Evolutionary conservation across 306 rosid species (phyloP), one percentile per base, ranked within the genome.

Genomic region (Arachis stenosperma): DNA sequence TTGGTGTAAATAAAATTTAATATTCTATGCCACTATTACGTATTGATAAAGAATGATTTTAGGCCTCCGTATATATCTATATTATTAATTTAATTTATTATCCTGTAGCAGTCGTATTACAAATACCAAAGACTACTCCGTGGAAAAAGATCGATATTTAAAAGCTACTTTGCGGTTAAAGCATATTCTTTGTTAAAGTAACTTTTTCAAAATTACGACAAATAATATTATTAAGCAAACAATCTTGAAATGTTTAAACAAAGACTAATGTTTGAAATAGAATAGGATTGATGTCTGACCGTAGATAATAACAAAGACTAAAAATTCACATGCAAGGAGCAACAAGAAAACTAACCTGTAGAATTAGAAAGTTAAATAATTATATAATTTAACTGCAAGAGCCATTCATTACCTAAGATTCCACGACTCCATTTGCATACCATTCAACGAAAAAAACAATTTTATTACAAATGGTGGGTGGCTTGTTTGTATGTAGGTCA

Each of bases 361-460:
- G 17, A 17, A 17, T 17, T 17, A 17, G 3, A 12, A 8, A 22
- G 48, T 54, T 40, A 27, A 27, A 15, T 12, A 37, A 52, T 1
- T 61, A 67, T 54, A 56, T 9, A 44, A 11, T 3, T 39, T 12
- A 40, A 51, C 29, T 13, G 5, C 79, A 53, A 53, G 67, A 22
- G 54, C 51, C 75, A 42, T 42, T 53, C 15, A 61, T 67, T 17
- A 73, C 63, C 72, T 68, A 68, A 67, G 71, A 79, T 67, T 74
- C 79, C 75, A 73, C 52, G 71, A 79, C 62, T 74, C 76, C 79
- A 67, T 42, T 12, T 33, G 59, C 78, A 17, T 17, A 73, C 14
- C 30, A 42, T 42, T 73, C 67, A 67, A 14, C 55, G 15, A 53
- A 4, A 54, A 17, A 79, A 37, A 12, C 17, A 56, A 48, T 11